Percentiles rank a stretch among this genome's conserved stretches.
phyloP scores from a whole-genome alignment of 208 protist genomes.

The Acanthamoeba royreba region DNA sequence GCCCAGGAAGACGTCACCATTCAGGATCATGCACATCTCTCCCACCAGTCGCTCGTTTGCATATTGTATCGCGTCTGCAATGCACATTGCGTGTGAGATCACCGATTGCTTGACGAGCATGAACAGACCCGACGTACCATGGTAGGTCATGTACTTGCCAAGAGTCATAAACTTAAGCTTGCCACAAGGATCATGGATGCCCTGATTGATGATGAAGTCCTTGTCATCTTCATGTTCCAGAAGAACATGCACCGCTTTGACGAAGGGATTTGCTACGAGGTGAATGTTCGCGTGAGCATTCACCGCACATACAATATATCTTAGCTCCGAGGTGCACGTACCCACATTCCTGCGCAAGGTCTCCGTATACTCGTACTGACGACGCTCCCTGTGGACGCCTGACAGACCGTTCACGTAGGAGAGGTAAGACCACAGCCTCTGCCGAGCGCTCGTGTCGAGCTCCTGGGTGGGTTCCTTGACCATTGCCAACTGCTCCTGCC shows the following conservation, averaged over 20 bases:
- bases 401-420: not conserved
- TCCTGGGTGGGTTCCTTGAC: not conserved
- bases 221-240: not conserved
- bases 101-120: not conserved
- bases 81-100: not conserved
- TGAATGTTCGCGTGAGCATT: not conserved
- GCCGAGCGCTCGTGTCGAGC: not conserved
- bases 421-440: not conserved
- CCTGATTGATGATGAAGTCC: not conserved
- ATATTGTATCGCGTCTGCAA: not conserved
- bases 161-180: not conserved
- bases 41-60: not conserved
- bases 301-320: not conserved
- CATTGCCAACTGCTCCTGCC: not conserved
- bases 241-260: not conserved
- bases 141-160: not conserved
- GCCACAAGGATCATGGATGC: not conserved
- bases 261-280: not conserved
- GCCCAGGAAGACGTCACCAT: not conserved
- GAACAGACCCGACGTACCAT: not conserved
- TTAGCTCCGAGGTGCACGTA: not conserved
- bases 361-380: not conserved
- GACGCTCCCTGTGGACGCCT: not conserved
- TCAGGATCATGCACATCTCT: not conserved
- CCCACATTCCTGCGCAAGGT: not conserved